Evolutionary conservation across 192 early-diverging fungal genomes (phyloP).

Genomic region (Pilaira anomala): DNA sequence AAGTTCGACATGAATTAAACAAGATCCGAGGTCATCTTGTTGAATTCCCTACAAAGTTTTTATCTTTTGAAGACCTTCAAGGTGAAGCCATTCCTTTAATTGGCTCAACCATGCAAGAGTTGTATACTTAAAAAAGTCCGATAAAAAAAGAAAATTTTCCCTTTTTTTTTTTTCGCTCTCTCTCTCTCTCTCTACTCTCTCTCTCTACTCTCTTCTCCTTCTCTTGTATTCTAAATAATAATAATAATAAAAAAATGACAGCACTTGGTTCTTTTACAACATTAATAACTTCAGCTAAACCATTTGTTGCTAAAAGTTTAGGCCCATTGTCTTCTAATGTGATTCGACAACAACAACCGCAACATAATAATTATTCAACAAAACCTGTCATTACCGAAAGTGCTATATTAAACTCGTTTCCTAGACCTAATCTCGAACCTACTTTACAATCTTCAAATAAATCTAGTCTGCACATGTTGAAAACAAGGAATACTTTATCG

Average conservation of each 20-base stretch:
- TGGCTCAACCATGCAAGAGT: slow-evolving; percentile 21
- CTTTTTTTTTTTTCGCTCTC: not conserved
- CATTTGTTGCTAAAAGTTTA: slow-evolving; percentile 1
- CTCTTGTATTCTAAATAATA: too few relatives aligned
- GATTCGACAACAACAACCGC: not conserved
- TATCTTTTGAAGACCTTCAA: slow-evolving; percentile 44
- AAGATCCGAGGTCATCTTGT: slow-evolving; percentile 51
- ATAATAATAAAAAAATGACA: not conserved
- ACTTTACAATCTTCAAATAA: slow-evolving; percentile 31
- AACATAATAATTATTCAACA: not conserved
- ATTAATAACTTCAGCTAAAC: not conserved
- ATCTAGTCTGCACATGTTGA: not conserved
- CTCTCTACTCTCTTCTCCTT: not conserved
- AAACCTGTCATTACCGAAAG: slow-evolving; percentile 31
- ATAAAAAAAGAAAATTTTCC: not conserved
- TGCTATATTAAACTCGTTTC: slow-evolving; percentile 24
- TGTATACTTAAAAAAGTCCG: slow-evolving; percentile 34
- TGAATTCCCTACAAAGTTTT: slow-evolving; percentile 46
- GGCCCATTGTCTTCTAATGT: slow-evolving; percentile 2
- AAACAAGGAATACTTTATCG: not conserved
- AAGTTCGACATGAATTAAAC: slow-evolving; percentile 33
- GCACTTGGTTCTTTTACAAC: slow-evolving; percentile 1
- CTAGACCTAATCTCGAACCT: slow-evolving; percentile 37
- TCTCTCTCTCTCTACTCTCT: not conserved
- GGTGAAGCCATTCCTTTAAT: slow-evolving; percentile 28